Conservation (phyloP, 2,329 filamentous ascomycete genomes). For the Bisporella sp. region DNA sequence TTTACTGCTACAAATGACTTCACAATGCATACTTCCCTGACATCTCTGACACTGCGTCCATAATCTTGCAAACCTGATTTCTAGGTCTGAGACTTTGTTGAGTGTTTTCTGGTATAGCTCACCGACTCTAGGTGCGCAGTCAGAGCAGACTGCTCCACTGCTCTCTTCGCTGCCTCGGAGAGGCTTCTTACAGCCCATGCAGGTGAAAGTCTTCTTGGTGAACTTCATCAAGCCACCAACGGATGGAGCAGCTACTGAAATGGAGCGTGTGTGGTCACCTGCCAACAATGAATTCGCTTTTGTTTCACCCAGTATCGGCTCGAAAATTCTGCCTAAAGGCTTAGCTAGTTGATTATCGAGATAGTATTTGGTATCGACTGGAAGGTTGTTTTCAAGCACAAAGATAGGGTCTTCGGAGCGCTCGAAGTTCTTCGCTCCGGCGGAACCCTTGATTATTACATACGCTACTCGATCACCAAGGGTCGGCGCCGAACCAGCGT, state of each 20-base stretch:
- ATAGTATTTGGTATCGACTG: constrained; percentile 97
- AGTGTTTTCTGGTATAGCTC: constrained; percentile 93
- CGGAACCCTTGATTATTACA: constrained; percentile 89
- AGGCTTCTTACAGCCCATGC: constrained; percentile 98
- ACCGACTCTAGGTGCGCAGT: constrained; percentile 78
- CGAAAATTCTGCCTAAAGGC: constrained; percentile 90
- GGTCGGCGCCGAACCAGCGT: constrained; percentile 85
- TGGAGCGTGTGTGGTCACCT: constrained; percentile 90
- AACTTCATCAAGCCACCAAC: constrained; percentile 98
- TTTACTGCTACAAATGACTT: constrained; percentile 93
- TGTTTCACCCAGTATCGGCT: constrained; percentile 91
- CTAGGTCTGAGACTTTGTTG: constrained; percentile 81
- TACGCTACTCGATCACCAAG: constrained; percentile 96
- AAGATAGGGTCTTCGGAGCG: constrained; percentile 96
- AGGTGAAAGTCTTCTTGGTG: constrained; percentile 93
- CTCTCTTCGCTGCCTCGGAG: constrained; percentile 72
- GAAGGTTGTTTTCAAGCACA: constrained; percentile 94
- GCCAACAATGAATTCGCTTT: constrained; percentile 81
- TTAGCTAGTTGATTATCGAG: constrained; percentile 97
- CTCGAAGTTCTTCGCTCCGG: constrained; percentile 91
- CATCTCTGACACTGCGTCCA: constrained; percentile 99
- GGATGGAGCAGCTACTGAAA: constrained; percentile 84
- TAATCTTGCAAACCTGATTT: constrained; percentile 83
- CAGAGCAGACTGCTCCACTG: constrained; percentile 77
- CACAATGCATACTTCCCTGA: constrained; percentile 95